Percentiles rank a stretch among this genome's conserved stretches.
Evolutionary conservation across 1,139 yeast genomes (phyloP).

Genomic region (Protomyces inundatus): DNA sequence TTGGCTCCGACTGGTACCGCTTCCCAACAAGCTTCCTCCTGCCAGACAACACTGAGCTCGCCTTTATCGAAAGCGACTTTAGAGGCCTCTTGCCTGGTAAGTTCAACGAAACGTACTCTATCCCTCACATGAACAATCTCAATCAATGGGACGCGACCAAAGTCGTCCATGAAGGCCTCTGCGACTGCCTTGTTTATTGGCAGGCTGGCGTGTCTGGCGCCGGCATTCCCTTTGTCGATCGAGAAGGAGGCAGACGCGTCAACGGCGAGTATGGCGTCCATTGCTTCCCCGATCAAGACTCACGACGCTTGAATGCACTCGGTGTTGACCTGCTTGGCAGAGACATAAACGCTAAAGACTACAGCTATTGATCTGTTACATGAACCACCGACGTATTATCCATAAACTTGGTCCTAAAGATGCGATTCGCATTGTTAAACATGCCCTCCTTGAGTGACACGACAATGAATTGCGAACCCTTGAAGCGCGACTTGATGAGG

Average conservation of each 20-base stretch:
- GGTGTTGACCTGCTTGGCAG: conserved; percentile 16
- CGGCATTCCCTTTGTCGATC: conserved; percentile 5
- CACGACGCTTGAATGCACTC: conserved; percentile 5
- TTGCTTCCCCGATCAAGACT: neutral
- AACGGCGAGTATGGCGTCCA: conserved; percentile 13
- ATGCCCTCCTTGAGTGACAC: conserved; percentile 96
- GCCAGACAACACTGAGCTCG: conserved; percentile 54
- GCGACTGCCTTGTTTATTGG: conserved; percentile 11
- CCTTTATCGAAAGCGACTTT: conserved; percentile 71
- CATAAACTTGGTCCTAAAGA: conserved; percentile 88
- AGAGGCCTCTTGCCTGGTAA: conserved; percentile 87
- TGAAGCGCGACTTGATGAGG: conserved; percentile 85
- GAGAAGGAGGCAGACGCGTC: conserved; percentile 3
- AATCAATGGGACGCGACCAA: conserved; percentile 26
- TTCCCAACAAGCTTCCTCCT: conserved; percentile 83
- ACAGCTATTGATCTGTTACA: neutral
- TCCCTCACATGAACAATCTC: conserved; percentile 33
- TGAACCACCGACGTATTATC: conserved; percentile 90
- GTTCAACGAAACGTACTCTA: conserved; percentile 42
- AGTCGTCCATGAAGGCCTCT: neutral
- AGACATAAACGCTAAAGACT: neutral
- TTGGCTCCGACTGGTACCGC: conserved; percentile 94
- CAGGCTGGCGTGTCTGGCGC: neutral
- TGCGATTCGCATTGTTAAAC: conserved; percentile 94
- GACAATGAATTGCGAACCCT: conserved; percentile 92